These are phyloP conservation scores for Lasiodiplodia hormozganensis DNA, from an alignment of 2,329 filamentous ascomycete genomes.

Conservation along the genomic window DNA sequence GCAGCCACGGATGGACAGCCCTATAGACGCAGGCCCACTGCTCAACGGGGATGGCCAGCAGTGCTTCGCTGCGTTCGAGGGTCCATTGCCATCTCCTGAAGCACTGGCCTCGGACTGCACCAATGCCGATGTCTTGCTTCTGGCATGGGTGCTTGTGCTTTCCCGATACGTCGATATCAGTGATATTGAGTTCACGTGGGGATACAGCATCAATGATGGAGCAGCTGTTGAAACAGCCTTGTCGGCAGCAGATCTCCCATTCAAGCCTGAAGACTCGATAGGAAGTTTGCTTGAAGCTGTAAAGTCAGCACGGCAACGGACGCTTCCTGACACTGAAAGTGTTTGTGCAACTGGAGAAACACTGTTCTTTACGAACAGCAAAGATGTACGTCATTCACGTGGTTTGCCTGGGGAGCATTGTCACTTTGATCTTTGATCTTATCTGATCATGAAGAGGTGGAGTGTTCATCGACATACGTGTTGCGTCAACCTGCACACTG, in stretches of 20 bases:
- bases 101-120: neutral
- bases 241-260: neutral
- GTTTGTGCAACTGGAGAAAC: neutral
- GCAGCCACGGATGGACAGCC: slow-evolving; percentile 10
- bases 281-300: neutral
- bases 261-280: neutral
- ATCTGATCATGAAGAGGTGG: neutral
- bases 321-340: neutral
- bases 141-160: slow-evolving; percentile 21
- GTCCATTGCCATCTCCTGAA: neutral
- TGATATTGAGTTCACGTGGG: slow-evolving; percentile 18
- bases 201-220: neutral
- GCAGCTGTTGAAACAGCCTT: neutral
- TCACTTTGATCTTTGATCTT: neutral
- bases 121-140: slow-evolving; percentile 10
- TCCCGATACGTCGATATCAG: neutral
- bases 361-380: neutral
- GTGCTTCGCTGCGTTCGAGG: neutral
- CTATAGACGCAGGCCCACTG: neutral
- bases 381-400: neutral
- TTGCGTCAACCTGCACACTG: neutral
- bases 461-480: neutral
- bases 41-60: neutral
- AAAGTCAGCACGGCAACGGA: neutral
- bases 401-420: neutral